phyloP scores from a whole-genome alignment of 352 stramenopile genomes.

The Thraustotheca clavata region DNA sequence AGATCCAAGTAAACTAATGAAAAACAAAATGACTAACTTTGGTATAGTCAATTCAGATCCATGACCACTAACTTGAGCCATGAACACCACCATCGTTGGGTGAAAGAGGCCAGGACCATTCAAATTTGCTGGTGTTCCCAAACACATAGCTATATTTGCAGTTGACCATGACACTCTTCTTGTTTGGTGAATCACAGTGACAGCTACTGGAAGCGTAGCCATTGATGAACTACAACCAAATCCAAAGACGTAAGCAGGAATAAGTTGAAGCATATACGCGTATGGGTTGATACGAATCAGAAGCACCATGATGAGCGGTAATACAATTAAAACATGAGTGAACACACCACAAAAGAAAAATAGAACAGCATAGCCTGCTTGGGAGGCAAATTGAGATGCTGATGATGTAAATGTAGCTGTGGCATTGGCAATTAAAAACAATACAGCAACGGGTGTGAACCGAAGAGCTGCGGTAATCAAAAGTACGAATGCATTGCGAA shows the following conservation, averaged over 20 bases:
- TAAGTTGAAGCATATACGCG: constrained; percentile 54
- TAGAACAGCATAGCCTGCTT: constrained; percentile 35
- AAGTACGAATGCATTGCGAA: constrained; percentile 64
- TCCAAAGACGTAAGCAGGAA: constrained; percentile 61
- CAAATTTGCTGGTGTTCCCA: constrained; percentile 32
- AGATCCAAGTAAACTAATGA: constrained; percentile 46
- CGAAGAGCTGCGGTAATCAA: constrained; percentile 61
- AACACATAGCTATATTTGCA: constrained; percentile 28
- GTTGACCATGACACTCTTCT: constrained; percentile 23
- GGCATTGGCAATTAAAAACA: constrained; percentile 52
- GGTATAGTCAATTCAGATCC: constrained; percentile 40
- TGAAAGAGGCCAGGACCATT: constrained; percentile 29
- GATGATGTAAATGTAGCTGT: constrained; percentile 28
- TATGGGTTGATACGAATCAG: constrained; percentile 58
- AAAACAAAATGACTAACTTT: constrained; percentile 29
- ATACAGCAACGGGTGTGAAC: constrained; percentile 48
- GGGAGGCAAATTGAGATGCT: constrained; percentile 25
- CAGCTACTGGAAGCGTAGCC: constrained; percentile 55
- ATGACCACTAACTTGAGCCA: constrained; percentile 51
- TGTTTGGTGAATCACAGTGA: constrained; percentile 40
- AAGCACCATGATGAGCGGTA: constrained; percentile 43
- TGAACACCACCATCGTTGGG: constrained; percentile 33
- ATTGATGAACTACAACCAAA: constrained; percentile 66
- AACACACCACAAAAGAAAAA: constrained; percentile 33
- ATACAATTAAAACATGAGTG: constrained; percentile 52